phyloP scores from a whole-genome alignment of 768 basidiomycete species.

The Xerocomellus amylosporus region DNA sequence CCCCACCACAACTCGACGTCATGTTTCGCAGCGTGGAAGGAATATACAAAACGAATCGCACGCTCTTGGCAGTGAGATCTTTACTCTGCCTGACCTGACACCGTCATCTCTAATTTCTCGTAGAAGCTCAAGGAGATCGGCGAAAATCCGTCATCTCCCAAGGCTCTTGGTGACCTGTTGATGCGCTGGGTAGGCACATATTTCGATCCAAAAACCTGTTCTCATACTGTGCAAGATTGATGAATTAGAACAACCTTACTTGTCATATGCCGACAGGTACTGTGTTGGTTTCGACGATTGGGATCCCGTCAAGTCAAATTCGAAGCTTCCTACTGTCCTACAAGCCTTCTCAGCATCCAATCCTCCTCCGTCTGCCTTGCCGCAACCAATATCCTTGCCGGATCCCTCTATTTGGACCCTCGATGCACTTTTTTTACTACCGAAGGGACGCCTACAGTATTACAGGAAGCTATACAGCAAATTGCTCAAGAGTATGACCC shows the following conservation, averaged over 20 bases:
- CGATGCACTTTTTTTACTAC: constrained; percentile 84
- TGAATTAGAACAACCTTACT: constrained; percentile 86
- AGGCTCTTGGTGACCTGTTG: constrained; percentile 89
- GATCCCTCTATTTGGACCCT: constrained; percentile 68
- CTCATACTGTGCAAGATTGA: constrained; percentile 62
- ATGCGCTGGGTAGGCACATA: constrained; percentile 86
- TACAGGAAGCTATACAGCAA: constrained; percentile 88
- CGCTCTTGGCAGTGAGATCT: constrained; percentile 60
- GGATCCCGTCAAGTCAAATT: constrained; percentile 75
- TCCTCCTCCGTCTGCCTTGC: constrained; percentile 51
- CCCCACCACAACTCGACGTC: constrained; percentile 83
- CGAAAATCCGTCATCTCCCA: constrained; percentile 86
- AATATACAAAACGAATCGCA: constrained; percentile 89
- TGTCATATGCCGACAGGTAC: constrained; percentile 71
- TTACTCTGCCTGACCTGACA: neutral
- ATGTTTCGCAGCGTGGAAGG: constrained; percentile 95
- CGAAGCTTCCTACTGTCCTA: constrained; percentile 66
- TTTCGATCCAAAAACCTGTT: constrained; percentile 4
- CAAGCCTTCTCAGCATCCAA: constrained; percentile 61
- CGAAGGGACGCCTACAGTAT: constrained; percentile 80
- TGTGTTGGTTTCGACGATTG: constrained; percentile 78
- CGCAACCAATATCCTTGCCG: constrained; percentile 32
- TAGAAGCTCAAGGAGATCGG: constrained; percentile 96
- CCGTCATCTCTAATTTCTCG: constrained; percentile 14
- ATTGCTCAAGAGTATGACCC: constrained; percentile 80